Base-by-base conservation (phyloP, 495 filamentous ascomycete species). In the Penicillium alfredii region DNA sequence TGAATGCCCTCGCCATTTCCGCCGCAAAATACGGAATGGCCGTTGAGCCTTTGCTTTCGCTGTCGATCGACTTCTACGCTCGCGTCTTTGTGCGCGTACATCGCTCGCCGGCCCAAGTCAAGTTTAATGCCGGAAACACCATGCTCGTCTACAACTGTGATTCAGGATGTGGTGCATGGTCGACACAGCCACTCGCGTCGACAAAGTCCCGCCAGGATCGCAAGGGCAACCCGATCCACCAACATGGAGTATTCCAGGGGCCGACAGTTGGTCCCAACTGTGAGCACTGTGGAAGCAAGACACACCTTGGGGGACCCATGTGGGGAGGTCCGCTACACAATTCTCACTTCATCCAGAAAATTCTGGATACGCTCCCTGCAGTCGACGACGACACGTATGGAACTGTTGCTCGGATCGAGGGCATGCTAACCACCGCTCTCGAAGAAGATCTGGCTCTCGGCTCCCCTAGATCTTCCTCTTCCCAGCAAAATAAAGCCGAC, bases 21-120 rank as follows among this genome's bases (percentile, higher is more conserved):
- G 92, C 88, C 12, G 84, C 81, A 5, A 80, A 79, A 40, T 94
- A 97, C 43, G 92, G 92, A n/a, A 60, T 92, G 6, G 74, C 85
- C 3, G 87, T 96, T 38, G 92, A 99, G 55, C 92, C 92, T 0
- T 68, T 96, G 1, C 71, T 99, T 9, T 94, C 87, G 10, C 73
- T 99, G 5, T 93, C 84, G 8, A 92, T 97, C 36, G 92, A 99
- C 58, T 99, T 86, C 56, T 99, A 99, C 55, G 73, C 77, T n/a
- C 77, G 93, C 28, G 68, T 95, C 1, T 99, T 97, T 53, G 80
- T 99, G 37, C 80, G 86, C 1, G 69, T 99, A 19, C 69, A 75
- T 38, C 83, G 76, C 30, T 86, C 83, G 2, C 81, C 88, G 0
- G 78, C 77, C 0, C 77, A 86, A 38, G 89, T 96, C 35, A 99